Percentiles rank a stretch among this genome's conserved stretches.
phyloP scores from a whole-genome alignment of 2,329 filamentous ascomycete species.

The Madurella mycetomatis region DNA sequence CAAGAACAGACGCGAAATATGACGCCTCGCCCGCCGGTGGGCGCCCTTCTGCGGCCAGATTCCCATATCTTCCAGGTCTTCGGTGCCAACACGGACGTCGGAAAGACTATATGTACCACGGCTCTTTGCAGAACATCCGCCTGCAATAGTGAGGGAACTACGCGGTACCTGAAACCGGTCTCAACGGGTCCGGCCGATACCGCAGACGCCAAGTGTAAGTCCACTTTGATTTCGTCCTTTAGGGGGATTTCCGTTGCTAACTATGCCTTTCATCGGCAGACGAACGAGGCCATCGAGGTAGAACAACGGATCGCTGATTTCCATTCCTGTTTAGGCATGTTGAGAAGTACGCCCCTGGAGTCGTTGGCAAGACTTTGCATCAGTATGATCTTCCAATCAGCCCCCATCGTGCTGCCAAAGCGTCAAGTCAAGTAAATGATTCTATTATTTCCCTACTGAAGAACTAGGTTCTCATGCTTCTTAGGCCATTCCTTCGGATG shows the following conservation, averaged over 20 bases:
- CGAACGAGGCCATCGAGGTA: background rate
- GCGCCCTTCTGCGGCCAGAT: conserved; percentile 62
- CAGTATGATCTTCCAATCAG: conserved; percentile 72
- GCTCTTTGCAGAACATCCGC: conserved; percentile 61
- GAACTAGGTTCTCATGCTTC: background rate
- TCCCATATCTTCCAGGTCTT: conserved; percentile 71
- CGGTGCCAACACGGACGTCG: conserved; percentile 79
- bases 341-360: conserved; percentile 49
- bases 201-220: conserved; percentile 62
- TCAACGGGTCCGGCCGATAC: conserved; percentile 69
- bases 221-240: no score
- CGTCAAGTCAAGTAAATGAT: conserved; percentile 39
- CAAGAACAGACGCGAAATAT: background rate
- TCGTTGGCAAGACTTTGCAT: conserved; percentile 53
- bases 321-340: conserved; percentile 52
- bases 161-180: conserved; percentile 73
- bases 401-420: conserved; percentile 66
- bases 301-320: background rate
- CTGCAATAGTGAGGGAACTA: conserved; percentile 38
- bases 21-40: conserved; percentile 42
- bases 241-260: background rate
- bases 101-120: conserved; percentile 77
- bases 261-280: conserved; percentile 5
- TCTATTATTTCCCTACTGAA: background rate
- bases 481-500: conserved; percentile 48